phyloP scores from a whole-genome alignment of 2,329 filamentous ascomycete genomes.

The Cladosporium oxysporum region DNA sequence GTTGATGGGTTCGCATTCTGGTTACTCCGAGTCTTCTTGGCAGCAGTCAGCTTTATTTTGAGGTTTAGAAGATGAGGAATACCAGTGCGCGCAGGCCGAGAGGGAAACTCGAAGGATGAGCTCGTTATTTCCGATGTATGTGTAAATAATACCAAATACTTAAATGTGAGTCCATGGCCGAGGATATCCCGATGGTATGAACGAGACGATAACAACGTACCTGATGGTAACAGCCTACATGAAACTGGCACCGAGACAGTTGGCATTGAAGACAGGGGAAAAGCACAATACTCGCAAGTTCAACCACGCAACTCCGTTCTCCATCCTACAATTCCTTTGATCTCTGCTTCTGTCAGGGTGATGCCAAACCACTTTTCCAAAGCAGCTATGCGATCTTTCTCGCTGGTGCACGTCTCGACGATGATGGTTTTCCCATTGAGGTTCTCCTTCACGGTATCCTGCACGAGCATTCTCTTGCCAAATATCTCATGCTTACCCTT shows the following conservation, averaged over 20 bases:
- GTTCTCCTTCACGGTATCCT: slow-evolving; percentile 48
- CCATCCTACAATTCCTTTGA: slow-evolving; percentile 38
- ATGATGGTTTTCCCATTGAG: slow-evolving; percentile 47
- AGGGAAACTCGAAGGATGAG: neutral
- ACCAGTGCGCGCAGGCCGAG: neutral
- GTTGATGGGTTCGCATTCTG: neutral
- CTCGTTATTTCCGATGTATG: neutral
- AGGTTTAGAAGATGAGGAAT: neutral
- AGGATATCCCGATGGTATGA: neutral
- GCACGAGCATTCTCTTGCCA: slow-evolving; percentile 45
- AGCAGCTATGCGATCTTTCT: slow-evolving; percentile 45
- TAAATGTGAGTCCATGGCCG: neutral
- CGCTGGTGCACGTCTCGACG: slow-evolving; percentile 43
- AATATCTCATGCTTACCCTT: slow-evolving; percentile 33
- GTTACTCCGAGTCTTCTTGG: neutral
- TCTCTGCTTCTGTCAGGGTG: slow-evolving; percentile 41
- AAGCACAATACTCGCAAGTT: neutral
- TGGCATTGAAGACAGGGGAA: neutral
- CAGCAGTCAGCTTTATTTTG: neutral
- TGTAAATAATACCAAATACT: neutral
- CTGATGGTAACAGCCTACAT: neutral
- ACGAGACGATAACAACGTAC: neutral
- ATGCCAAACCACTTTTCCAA: slow-evolving; percentile 50
- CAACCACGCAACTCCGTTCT: neutral
- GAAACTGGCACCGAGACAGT: neutral